Conservation (phyloP, 1,139 yeast genomes). For the Waltiozyma sp. region DNA sequence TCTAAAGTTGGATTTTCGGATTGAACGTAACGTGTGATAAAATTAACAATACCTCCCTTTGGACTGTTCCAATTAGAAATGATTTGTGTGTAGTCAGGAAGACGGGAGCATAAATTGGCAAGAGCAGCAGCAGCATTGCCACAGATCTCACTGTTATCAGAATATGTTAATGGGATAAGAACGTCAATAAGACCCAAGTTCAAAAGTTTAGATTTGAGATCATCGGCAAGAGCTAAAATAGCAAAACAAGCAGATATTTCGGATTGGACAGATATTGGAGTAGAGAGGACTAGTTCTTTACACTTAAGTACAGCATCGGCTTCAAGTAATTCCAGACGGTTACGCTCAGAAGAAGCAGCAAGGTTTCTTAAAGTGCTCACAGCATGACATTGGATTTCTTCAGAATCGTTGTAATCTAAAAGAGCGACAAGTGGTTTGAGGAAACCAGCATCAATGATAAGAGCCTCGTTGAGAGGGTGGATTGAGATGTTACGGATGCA, state of each 20-base stretch:
- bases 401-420: conserved; percentile 77
- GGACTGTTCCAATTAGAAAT: conserved; percentile 73
- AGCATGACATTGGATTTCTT: conserved; percentile 96
- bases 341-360: conserved; percentile 92
- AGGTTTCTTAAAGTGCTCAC: conserved; percentile 90
- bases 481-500: conserved; percentile 94
- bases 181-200: conserved; percentile 82
- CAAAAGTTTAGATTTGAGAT: conserved; percentile 74
- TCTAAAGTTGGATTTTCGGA: conserved; percentile 93
- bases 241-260: conserved; percentile 98
- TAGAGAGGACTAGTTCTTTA: conserved; percentile 71
- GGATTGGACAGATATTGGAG: conserved; percentile 84
- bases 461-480: conserved; percentile 90
- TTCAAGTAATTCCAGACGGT: conserved; percentile 81
- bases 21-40: conserved; percentile 67
- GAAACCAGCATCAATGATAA: conserved; percentile 94
- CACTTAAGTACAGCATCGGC: conserved; percentile 96
- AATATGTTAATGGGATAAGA: conserved; percentile 80
- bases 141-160: conserved; percentile 87
- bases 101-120: conserved; percentile 89
- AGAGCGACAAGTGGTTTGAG: conserved; percentile 79
- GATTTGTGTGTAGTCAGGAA: conserved; percentile 66
- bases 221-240: conserved; percentile 91
- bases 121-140: conserved; percentile 98
- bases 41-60: conserved; percentile 77